Conservation (phyloP, 306 rosid genomes). For the Malus sieversii region DNA sequence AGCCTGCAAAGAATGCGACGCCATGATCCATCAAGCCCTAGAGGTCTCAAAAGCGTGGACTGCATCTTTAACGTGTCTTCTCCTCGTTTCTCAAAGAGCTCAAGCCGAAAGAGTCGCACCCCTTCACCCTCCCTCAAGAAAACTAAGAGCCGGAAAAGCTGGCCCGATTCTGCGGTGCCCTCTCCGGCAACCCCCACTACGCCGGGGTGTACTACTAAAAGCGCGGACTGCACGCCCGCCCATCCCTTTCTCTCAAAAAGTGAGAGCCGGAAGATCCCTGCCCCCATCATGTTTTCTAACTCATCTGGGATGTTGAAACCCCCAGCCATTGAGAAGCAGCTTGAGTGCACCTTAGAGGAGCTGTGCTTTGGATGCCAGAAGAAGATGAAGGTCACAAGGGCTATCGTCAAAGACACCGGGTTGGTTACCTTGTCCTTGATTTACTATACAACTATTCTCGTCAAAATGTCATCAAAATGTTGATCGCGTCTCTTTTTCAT, state of each 20-base stretch:
- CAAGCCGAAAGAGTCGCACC: not conserved
- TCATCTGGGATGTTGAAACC: slow-evolving; percentile 72
- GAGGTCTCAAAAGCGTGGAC: slow-evolving; percentile 16
- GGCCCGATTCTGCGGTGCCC: not conserved
- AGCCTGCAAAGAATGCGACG: not conserved
- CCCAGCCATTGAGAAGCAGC: slow-evolving; percentile 50
- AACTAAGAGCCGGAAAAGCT: not conserved
- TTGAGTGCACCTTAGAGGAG: slow-evolving; percentile 83
- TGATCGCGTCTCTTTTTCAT: not conserved
- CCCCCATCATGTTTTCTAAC: slow-evolving; percentile 66
- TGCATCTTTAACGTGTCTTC: slow-evolving; percentile 6
- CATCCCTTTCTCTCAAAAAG: not conserved
- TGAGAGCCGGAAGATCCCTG: slow-evolving; percentile 18
- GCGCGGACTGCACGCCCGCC: not conserved
- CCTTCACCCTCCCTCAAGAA: not conserved
- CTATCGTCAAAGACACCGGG: slow-evolving; percentile 45
- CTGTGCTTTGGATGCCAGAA: slow-evolving; percentile 73
- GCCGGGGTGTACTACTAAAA: not conserved
- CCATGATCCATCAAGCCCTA: slow-evolving; percentile 1
- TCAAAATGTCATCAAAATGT: not conserved
- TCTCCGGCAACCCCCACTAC: not conserved
- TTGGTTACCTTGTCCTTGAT: slow-evolving; percentile 15
- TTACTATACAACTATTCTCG: not conserved
- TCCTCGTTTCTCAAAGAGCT: not conserved
- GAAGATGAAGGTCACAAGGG: slow-evolving; percentile 60